Conservation (phyloP, 371 early-diverging fungal genomes). For the Funneliformis caledonium region DNA sequence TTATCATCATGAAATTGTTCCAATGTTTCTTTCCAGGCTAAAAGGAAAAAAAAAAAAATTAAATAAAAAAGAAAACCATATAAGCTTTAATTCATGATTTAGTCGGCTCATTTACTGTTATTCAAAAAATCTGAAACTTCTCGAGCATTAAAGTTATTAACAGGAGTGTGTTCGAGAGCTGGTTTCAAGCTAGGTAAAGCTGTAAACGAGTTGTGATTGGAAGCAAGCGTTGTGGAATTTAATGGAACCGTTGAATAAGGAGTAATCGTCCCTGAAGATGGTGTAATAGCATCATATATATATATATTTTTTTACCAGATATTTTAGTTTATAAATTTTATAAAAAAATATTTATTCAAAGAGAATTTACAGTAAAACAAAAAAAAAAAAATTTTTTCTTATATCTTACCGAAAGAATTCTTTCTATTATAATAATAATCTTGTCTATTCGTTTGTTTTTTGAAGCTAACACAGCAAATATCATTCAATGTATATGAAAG, state of each 20-base stretch:
- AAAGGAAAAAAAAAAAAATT: neutral
- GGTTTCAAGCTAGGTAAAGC: slow-evolving; percentile 23
- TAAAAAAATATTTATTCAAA: neutral
- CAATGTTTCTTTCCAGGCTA: slow-evolving; percentile 34
- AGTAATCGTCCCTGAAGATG: neutral
- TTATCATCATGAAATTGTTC: slow-evolving; percentile 8
- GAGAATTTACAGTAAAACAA: neutral
- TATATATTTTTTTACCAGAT: slow-evolving; percentile 10
- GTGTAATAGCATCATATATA: neutral
- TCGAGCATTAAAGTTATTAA: slow-evolving; percentile 35
- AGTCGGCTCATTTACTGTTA: slow-evolving; percentile 1
- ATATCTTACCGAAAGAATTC: slow-evolving; percentile 27
- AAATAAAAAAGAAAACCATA: neutral
- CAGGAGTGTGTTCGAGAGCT: slow-evolving; percentile 22
- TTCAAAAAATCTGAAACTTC: slow-evolving; percentile 38
- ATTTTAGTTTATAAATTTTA: neutral
- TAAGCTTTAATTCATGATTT: neutral
- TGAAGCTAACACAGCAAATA: neutral
- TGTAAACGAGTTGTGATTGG: neutral
- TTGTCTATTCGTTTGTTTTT: slow-evolving; percentile 24
- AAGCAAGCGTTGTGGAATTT: neutral
- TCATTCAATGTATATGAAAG: neutral
- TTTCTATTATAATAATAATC: slow-evolving; percentile 21
- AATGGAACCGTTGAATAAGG: neutral
- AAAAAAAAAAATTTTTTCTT: neutral